Evolutionary conservation across 116 monocot species (phyloP).

Genomic region (Iris pallida): DNA sequence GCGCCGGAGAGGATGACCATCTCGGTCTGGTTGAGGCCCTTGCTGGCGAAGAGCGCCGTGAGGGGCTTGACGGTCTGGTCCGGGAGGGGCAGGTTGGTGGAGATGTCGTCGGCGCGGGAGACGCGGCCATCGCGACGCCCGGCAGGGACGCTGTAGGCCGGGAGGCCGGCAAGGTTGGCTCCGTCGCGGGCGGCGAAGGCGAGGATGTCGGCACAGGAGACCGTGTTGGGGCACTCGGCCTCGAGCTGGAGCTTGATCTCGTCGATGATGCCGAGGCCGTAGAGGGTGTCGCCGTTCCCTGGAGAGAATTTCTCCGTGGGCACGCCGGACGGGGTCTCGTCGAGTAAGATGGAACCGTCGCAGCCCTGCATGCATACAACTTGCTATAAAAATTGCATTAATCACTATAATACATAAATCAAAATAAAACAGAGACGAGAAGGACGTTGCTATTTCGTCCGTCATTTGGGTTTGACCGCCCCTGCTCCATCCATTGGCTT

Average conservation of each 20-base stretch:
- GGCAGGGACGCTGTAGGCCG: constrained; percentile 35
- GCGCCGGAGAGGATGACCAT: constrained; percentile 39
- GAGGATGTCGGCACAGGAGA: constrained; percentile 80
- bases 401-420: no score
- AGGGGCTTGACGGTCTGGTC: constrained; percentile 11
- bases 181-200: constrained; percentile 68
- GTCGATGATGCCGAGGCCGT: constrained; percentile 40
- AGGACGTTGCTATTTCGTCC: no score
- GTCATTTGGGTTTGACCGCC: no score
- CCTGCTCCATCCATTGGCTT: no score
- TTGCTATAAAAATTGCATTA: no score
- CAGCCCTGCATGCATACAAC: constrained; percentile 45
- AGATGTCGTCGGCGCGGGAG: constrained; percentile 13
- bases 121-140: constrained; percentile 41
- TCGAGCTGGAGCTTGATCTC: constrained; percentile 47
- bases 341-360: constrained; percentile 52
- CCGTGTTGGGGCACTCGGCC: constrained; percentile 37
- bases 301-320: constrained; percentile 25
- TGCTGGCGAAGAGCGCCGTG: constrained; percentile 9
- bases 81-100: constrained; percentile 23
- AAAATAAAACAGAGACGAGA: no score
- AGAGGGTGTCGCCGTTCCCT: constrained; percentile 39
- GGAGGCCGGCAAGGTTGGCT: constrained; percentile 27
- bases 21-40: constrained; percentile 26
- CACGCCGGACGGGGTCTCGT: constrained; percentile 16